phyloP scores from a whole-genome alignment of 2,329 filamentous ascomycete species.

The Cladobotryum protrusum region DNA sequence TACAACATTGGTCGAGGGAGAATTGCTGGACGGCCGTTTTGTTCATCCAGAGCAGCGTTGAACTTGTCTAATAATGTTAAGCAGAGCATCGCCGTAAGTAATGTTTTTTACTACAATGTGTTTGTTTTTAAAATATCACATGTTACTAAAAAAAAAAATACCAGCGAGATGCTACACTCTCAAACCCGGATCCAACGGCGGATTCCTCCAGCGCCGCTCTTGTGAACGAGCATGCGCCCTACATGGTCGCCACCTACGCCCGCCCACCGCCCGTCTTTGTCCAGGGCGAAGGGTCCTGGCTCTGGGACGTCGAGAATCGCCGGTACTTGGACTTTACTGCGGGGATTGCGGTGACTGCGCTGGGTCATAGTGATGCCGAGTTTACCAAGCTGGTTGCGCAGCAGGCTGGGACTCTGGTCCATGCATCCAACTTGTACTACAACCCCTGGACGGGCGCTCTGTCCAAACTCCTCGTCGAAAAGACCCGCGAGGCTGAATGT shows the following conservation, averaged over 20 bases:
- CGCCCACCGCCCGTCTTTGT: constrained; percentile 87
- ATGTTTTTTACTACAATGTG: neutral
- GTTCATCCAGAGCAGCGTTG: constrained; percentile 31
- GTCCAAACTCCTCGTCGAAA: constrained; percentile 76
- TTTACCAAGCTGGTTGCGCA: constrained; percentile 69
- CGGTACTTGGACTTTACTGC: constrained; percentile 92
- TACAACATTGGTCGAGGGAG: constrained; percentile 20
- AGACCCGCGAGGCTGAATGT: constrained; percentile 69
- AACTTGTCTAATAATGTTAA: constrained; percentile 29
- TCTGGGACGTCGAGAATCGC: constrained; percentile 86
- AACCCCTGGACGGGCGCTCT: constrained; percentile 92
- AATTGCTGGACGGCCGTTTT: constrained; percentile 25
- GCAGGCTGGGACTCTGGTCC: constrained; percentile 75
- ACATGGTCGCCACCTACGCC: constrained; percentile 94
- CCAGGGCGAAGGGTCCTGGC: constrained; percentile 75
- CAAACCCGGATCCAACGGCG: constrained; percentile 65
- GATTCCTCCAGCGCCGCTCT: constrained; percentile 71
- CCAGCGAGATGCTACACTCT: constrained; percentile 31
- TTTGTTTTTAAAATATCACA: neutral
- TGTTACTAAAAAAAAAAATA: neutral
- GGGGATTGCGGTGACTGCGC: constrained; percentile 88
- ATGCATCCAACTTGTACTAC: constrained; percentile 94
- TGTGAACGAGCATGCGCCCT: constrained; percentile 69
- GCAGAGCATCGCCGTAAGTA: constrained; percentile 29
- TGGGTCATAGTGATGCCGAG: constrained; percentile 84